Percentiles rank a stretch among this genome's conserved stretches.
These are phyloP conservation scores for Lactarius deliciosus DNA, from an alignment of 768 basidiomycete species.

Conservation along the genomic window DNA sequence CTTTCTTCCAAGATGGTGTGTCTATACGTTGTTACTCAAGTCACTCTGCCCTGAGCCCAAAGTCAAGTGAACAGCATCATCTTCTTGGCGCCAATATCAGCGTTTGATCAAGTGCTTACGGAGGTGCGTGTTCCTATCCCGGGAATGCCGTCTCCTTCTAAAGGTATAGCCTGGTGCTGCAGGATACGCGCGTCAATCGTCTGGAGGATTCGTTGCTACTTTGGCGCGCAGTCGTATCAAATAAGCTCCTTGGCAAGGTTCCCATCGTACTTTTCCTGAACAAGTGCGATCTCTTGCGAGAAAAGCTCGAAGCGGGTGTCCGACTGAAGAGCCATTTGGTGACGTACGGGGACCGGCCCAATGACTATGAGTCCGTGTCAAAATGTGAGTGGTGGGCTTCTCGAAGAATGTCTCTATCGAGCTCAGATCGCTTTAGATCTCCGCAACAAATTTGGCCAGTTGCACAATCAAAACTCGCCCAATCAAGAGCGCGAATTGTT, in stretches of 20 bases:
- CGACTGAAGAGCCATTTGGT: constrained; percentile 66
- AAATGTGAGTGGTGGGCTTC: constrained; percentile 52
- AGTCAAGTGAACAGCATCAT: constrained; percentile 78
- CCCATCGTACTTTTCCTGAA: constrained; percentile 81
- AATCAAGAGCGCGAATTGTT: constrained; percentile 73
- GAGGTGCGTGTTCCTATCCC: constrained; percentile 50
- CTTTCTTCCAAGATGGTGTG: constrained; percentile 83
- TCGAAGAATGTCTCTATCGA: background rate
- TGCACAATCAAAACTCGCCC: constrained; percentile 66
- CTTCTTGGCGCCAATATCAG: constrained; percentile 85
- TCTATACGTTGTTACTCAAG: constrained; percentile 23
- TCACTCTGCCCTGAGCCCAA: constrained; percentile 19
- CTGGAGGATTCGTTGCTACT: constrained; percentile 75
- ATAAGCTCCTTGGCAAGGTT: constrained; percentile 70
- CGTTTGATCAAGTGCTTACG: constrained; percentile 78
- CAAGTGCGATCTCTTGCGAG: constrained; percentile 75
- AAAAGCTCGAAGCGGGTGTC: constrained; percentile 76
- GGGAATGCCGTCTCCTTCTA: constrained; percentile 14
- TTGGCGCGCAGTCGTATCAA: constrained; percentile 72
- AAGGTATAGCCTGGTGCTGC: constrained; percentile 20
- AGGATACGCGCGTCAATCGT: constrained; percentile 76
- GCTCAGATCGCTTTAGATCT: constrained; percentile 51
- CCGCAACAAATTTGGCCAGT: constrained; percentile 64
- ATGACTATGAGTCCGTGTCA: constrained; percentile 74
- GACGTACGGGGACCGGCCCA: constrained; percentile 70